A percentile compares a stretch with the other conserved stretches of the same genome.
These are phyloP conservation scores for Vigna angularis DNA, from an alignment of 306 rosid species.

Conservation along the genomic window DNA sequence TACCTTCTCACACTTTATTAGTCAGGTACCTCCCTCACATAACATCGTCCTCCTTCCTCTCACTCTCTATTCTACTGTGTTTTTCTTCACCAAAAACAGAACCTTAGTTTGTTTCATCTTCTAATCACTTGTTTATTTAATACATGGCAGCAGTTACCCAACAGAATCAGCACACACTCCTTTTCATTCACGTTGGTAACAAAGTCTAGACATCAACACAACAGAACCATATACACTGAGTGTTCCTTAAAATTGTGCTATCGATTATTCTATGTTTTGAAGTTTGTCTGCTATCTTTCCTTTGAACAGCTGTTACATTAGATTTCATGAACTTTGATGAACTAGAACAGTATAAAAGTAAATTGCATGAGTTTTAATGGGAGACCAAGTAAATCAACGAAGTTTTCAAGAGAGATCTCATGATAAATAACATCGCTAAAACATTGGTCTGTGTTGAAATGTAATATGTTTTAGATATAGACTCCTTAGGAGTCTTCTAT, in stretches of 20 bases:
- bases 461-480: no score
- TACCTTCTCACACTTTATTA: constrained; percentile 25
- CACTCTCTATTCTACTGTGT: background rate
- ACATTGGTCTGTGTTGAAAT: background rate
- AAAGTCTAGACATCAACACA: background rate
- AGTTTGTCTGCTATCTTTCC: background rate
- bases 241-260: background rate
- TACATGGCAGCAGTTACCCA: constrained; percentile 24
- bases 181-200: constrained; percentile 9
- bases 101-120: background rate
- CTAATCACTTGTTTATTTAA: background rate
- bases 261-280: background rate
- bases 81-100: constrained; percentile 8
- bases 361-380: background rate
- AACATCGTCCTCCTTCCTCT: background rate
- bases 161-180: constrained; percentile 8
- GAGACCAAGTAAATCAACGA: background rate
- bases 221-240: background rate
- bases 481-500: no score
- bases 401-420: background rate
- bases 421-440: background rate
- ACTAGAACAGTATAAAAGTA: constrained; percentile 12
- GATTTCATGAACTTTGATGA: constrained; percentile 15
- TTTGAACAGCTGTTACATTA: background rate
- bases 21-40: background rate